Base-by-base conservation (phyloP, 1,139 yeast genomes). In the Tardiomyces blankii region DNA sequence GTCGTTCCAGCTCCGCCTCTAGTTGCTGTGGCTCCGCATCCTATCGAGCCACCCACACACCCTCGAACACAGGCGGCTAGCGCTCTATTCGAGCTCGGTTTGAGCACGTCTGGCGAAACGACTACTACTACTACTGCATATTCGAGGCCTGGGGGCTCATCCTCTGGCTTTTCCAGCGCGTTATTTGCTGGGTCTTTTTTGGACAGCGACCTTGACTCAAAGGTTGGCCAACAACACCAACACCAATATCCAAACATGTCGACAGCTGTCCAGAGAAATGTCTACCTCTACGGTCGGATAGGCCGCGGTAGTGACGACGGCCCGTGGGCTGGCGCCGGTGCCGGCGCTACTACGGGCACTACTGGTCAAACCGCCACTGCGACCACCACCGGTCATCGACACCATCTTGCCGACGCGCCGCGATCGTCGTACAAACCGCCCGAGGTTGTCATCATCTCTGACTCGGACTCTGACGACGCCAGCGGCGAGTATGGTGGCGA, bases 401-500 rank as follows among this genome's bases (percentile, higher is more conserved):
- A 30, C 16, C 16, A 14, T 5, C 25, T 21, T 4, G 25, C 25
- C 25, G 25, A 14, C 16, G 35, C 35, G 35, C 35, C 35, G 3
- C 35, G 35, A 4, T 5, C 35, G 35, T 30, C 35, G 3, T 30
- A 30, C 35, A 30, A 27, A 6, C 19, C 44, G 5, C 46, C 35
- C 5, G 53, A 50, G 35, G 45, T 49, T n/a, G 45, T 50, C 23
- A 49, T 50, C 14, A 50, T 50, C 16, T 44, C 48, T 18, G 42
- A 39, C 44, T 40, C 30, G 18, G 49, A 49, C 12, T 50, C 46
- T 21, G 51, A 42, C 33, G 46, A 44, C 28, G n/a, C n/a, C n/a
- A n/a, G n/a, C n/a, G 49, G 38, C 25, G 43, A 48, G 2, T 40
- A 41, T 23, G 43, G 38, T 30, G 19, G n/a, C 18, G 23, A 18